These are phyloP conservation scores for Abrus pulchellus DNA, from an alignment of 306 rosid species.

Conservation along the genomic window DNA sequence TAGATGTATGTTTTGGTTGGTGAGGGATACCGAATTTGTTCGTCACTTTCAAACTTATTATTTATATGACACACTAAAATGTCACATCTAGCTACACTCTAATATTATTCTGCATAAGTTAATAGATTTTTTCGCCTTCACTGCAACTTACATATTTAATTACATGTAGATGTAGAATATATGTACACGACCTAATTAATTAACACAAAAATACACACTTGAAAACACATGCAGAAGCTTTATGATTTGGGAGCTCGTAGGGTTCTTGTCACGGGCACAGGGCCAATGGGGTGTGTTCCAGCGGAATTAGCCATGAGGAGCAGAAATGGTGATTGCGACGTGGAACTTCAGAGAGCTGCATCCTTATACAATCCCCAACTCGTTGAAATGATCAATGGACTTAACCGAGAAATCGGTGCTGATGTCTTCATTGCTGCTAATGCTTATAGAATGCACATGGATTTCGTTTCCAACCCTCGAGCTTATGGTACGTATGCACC, in stretches of 20 bases:
- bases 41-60: constrained; percentile 8
- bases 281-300: constrained; percentile 84
- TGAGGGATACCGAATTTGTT: constrained; percentile 17
- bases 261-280: constrained; percentile 78
- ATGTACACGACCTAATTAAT: not conserved
- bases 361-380: constrained; percentile 75
- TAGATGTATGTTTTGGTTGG: constrained; percentile 1
- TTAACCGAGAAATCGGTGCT: constrained; percentile 61
- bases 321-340: constrained; percentile 63
- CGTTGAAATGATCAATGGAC: constrained; percentile 47
- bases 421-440: constrained; percentile 69
- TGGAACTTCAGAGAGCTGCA: constrained; percentile 76
- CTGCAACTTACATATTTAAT: no score
- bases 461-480: constrained; percentile 65
- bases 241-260: constrained; percentile 76
- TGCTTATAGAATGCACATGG: constrained; percentile 69
- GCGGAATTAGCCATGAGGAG: constrained; percentile 72
- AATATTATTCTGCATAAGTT: not conserved
- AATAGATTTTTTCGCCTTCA: not conserved
- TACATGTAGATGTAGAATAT: not conserved
- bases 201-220: not conserved
- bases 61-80: not conserved
- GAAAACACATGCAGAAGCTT: constrained; percentile 56
- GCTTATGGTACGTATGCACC: constrained; percentile 61
- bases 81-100: not conserved